Conservation (phyloP, 768 basidiomycete species). For the Pulveroboletus sp. region DNA sequence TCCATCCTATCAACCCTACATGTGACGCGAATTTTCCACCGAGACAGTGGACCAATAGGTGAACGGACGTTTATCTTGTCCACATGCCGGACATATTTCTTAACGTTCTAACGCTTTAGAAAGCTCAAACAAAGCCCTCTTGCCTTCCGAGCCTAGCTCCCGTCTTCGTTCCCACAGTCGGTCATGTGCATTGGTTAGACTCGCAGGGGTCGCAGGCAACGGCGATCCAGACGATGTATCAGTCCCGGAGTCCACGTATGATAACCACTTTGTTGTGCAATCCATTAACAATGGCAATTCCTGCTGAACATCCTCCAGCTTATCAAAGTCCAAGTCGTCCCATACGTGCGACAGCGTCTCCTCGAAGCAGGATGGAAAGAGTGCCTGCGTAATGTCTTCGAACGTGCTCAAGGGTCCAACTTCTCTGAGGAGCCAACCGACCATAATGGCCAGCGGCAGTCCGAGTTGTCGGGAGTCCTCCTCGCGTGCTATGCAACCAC, state of each 20-base stretch:
- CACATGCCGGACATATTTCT: neutral
- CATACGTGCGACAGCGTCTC: conserved; percentile 3
- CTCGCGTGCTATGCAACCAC: neutral
- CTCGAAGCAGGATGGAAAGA: neutral
- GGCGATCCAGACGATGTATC: neutral
- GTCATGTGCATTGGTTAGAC: neutral
- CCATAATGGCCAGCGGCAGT: neutral
- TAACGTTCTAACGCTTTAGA: neutral
- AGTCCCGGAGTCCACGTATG: no score
- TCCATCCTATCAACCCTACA: no score
- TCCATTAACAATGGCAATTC: neutral
- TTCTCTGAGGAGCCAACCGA: conserved; percentile 6
- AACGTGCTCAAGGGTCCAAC: neutral
- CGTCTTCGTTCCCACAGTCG: neutral
- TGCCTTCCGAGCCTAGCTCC: neutral
- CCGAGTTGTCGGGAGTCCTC: neutral
- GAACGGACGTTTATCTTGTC: no score
- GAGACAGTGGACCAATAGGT: no score
- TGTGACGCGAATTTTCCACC: no score
- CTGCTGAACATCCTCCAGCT: conserved; percentile 4
- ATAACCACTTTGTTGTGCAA: neutral
- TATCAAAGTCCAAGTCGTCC: conserved; percentile 1
- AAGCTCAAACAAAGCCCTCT: neutral
- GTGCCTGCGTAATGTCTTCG: neutral
- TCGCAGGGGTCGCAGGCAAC: neutral